Evolutionary conservation across 495 filamentous ascomycete species (phyloP), one percentile per base, ranked within the genome.

Genomic region (Xylaria curta): DNA sequence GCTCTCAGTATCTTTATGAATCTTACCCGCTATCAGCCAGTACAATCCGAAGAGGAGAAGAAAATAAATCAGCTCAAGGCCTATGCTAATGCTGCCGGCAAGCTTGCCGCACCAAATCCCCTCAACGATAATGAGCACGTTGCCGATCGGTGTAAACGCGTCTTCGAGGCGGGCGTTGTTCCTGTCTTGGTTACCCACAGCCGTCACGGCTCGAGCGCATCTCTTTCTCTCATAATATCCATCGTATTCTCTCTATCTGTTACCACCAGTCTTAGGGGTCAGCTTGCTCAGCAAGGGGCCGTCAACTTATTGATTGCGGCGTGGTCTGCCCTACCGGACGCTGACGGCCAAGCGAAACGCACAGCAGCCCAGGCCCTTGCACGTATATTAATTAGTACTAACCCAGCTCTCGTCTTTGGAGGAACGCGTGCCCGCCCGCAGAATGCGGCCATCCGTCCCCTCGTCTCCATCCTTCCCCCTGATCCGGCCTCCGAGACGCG

Each of bases 31-130:
- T 98, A 97, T 76, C 87, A 89, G 54, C 94, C 94, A 17, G 80
- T 82, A n/a, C 83, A 93, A 24, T 91, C 94, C 13, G 95, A 97
- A 75, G 96, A 98, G 77, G 91, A 98, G 78, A 96, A 95, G 83
- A 91, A 92, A 69, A 91, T 99, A 78, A 86, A 87, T 2, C 91
- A 99, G 75, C 88, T 98, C 36, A 98, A 97, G 82, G 91, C 94
- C 3, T 98, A 98, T 76, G 95, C 96, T 26, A 93, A 97, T 76
- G 91, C 94, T 10, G 89, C 89, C 6, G 89, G 90, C 68, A 87
- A 89, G 38, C 78, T 88, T 12, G 72, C 84, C 3, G 82, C 89
- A 26, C 83, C 88, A 1, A 91, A 96, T 77, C 87, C 89, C 7
- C 83, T 94, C 4, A 91, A 93, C 71, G 87, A 91, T 63, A 89